A percentile compares a stretch with the other conserved stretches of the same genome.
phyloP scores from a whole-genome alignment of 129 eudicot species.

The Artemisia argyi region DNA sequence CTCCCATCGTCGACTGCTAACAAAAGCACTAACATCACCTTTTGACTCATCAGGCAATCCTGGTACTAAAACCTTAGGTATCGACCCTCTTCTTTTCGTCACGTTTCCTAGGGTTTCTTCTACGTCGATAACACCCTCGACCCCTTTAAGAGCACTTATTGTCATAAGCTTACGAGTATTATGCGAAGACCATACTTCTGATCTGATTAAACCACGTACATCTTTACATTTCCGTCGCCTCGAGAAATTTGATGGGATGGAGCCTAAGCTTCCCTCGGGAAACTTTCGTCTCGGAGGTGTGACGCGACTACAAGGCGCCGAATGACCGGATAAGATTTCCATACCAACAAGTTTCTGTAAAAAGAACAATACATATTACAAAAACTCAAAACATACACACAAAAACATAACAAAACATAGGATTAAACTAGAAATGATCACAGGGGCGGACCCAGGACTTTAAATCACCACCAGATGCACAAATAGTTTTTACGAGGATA shows the following conservation, averaged over 20 bases:
- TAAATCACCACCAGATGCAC: too few species aligned
- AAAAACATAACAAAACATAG: background rate
- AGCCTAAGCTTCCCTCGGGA: conserved; percentile 28
- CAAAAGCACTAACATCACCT: conserved; percentile 52
- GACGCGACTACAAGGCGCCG: conserved; percentile 27
- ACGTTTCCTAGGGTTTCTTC: conserved; percentile 35
- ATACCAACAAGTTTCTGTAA: conserved; percentile 43
- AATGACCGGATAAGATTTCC: conserved; percentile 64
- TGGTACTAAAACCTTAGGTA: conserved; percentile 67
- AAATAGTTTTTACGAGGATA: too few species aligned
- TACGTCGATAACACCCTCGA: conserved; percentile 49
- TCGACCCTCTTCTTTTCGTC: conserved; percentile 33
- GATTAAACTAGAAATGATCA: background rate
- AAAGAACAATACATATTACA: conserved; percentile 18
- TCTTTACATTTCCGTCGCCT: conserved; percentile 26
- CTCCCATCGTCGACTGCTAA: conserved; percentile 71
- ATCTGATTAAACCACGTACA: conserved; percentile 21
- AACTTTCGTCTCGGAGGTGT: conserved; percentile 28
- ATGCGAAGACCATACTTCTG: conserved; percentile 26
- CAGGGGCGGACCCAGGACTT: background rate
- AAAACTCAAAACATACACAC: background rate
- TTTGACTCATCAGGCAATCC: conserved; percentile 64
- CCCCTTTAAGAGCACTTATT: conserved; percentile 32
- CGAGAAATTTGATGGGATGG: conserved; percentile 31
- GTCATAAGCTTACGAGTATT: conserved; percentile 20